Percentiles rank a stretch among this genome's conserved stretches.
These are phyloP conservation scores for Orobanche coerulescens DNA, from an alignment of 257 asterid genomes.

Conservation along the genomic window DNA sequence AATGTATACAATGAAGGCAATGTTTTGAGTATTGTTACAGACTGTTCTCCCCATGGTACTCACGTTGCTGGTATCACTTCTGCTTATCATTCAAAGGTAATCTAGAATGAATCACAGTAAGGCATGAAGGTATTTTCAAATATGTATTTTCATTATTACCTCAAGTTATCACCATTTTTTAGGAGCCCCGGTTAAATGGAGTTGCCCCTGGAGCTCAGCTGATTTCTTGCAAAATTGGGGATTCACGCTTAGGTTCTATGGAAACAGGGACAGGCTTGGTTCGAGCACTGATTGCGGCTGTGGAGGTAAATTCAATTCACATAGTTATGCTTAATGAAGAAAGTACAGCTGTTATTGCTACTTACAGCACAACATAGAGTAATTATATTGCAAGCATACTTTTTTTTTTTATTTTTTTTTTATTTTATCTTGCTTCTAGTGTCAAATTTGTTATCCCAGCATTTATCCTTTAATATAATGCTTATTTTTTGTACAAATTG, in stretches of 20 bases:
- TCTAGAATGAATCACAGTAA: slow-evolving; percentile 19
- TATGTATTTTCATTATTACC: slow-evolving; percentile 15
- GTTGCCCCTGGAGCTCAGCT: slow-evolving; percentile 99
- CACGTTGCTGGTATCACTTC: slow-evolving; percentile 98
- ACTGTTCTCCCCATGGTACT: slow-evolving; percentile 93
- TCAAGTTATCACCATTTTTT: slow-evolving; percentile 23
- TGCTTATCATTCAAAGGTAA: slow-evolving; percentile 84
- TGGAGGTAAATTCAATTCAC: slow-evolving; percentile 51
- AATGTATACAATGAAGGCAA: slow-evolving; percentile 75
- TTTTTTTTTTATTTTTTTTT: too few species aligned
- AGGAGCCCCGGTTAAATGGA: slow-evolving; percentile 97
- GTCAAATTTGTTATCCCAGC: slow-evolving; percentile 4
- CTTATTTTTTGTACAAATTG: slow-evolving; percentile 10
- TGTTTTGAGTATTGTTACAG: slow-evolving; percentile 88
- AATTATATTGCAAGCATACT: not conserved
- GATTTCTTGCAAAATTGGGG: slow-evolving; percentile 95
- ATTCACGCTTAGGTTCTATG: slow-evolving; percentile 95
- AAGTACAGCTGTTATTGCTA: not conserved
- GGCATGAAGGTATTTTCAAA: not conserved
- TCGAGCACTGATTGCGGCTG: slow-evolving; percentile 93
- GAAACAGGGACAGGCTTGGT: slow-evolving; percentile 98
- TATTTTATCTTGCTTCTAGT: slow-evolving; percentile 1
- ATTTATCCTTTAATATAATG: not conserved
- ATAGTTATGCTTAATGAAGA: slow-evolving; percentile 10
- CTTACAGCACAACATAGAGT: slow-evolving; percentile 6